Evolutionary conservation across 495 filamentous ascomycete genomes (phyloP), one percentile per base, ranked within the genome.

Genomic region (Penicillium cinerascens): DNA sequence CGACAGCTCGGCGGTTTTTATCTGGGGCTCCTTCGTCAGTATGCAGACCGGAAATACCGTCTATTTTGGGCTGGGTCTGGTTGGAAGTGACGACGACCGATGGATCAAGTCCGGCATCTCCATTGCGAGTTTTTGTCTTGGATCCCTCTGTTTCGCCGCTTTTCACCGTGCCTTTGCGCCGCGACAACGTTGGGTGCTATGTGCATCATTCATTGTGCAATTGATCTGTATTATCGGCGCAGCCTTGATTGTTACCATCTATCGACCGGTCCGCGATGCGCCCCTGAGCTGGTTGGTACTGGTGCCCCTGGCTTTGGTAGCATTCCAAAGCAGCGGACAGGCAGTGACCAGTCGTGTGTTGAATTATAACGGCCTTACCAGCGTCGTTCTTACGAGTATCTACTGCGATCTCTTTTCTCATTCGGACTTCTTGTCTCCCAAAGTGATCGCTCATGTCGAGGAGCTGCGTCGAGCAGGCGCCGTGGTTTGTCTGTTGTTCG

Each of bases 21-120:
- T 84, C 21, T 89, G 87, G 87, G 86, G 86, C 11, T 82, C 83
- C 1, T 89, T 91, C 58, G 86, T 87, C 21, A 86, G 82, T 57
- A 89, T 91, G 87, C 86, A 91, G 60, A 89, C 87, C 21, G 86
- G 86, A 74, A 91, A 91, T 65, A 88, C 87, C 0, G 81, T 91
- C 15, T 89, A 88, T 61, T 69, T 88, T 20, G 87, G 84, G 5
- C 77, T 91, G 5, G 87, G 87, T 0, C 62, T 89, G 1, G 71
- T 77, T 0, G 86, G 84, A 0, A 55, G 59, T 8, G 55, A 65
- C 4, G 58, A 60, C 18, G 53, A 58, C 21, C 61, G 61, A 11
- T 88, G 83, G 82, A 78, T 86, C 62, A 87, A 86, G 63, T 84
- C 86, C 1, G 75, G 73, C 4, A 72, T 75, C 6, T 88, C 86